These are phyloP conservation scores for Nepenthes mirabilis DNA, from an alignment of 148 eudicot species.

Conservation along the genomic window DNA sequence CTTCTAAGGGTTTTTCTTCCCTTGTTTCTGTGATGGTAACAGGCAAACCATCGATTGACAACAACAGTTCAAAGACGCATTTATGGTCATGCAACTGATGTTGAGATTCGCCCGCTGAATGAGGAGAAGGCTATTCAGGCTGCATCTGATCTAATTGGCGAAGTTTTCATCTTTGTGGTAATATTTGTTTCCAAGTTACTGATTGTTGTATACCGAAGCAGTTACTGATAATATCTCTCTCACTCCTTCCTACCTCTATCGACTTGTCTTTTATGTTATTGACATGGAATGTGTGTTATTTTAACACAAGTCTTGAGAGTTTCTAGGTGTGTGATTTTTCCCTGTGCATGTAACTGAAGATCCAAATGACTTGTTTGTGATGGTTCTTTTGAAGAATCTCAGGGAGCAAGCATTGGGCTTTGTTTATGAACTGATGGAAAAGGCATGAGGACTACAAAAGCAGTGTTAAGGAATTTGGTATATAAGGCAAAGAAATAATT, in stretches of 20 bases:
- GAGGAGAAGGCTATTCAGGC: conserved; percentile 95
- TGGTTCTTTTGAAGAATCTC: background rate
- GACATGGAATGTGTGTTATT: too few species aligned
- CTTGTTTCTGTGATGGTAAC: background rate
- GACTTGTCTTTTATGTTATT: too few species aligned
- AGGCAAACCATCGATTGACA: conserved; percentile 78
- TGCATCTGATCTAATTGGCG: conserved; percentile 81
- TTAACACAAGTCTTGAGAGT: too few species aligned
- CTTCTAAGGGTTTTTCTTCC: too few species aligned
- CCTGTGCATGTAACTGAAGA: too few species aligned
- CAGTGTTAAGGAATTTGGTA: too few species aligned
- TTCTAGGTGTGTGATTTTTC: too few species aligned
- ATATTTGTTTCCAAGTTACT: conserved; percentile 5
- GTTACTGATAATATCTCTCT: background rate
- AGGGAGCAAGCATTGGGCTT: too few species aligned
- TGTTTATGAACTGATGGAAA: too few species aligned
- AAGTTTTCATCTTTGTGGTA: conserved; percentile 88
- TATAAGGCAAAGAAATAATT: too few species aligned
- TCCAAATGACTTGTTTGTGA: background rate
- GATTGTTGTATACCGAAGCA: background rate
- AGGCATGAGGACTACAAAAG: too few species aligned
- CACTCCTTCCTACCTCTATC: too few species aligned
- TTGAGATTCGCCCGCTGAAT: conserved; percentile 80
- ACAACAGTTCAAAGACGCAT: conserved; percentile 81
- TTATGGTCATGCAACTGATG: conserved; percentile 87